phyloP scores from a whole-genome alignment of 306 rosid genomes.

The Datisca glomerata region DNA sequence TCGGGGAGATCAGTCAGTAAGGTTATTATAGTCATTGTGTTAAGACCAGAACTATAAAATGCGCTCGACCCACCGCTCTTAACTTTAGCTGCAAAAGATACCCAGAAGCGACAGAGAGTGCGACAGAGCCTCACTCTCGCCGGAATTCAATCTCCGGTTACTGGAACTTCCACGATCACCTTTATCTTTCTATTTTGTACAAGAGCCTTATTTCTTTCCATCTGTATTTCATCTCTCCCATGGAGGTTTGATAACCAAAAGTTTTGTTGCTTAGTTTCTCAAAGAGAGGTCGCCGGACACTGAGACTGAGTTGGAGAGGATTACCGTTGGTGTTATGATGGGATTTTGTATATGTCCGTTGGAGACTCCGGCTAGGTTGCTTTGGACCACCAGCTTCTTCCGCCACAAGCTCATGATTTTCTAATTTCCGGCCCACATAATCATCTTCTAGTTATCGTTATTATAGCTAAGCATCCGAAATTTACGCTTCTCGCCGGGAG shows the following conservation, averaged over 20 bases:
- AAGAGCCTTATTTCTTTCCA: background rate
- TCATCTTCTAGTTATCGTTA: background rate
- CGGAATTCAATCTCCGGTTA: constrained; percentile 11
- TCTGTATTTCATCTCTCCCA: background rate
- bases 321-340: constrained; percentile 53
- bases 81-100: constrained; percentile 46
- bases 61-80: constrained; percentile 4
- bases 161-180: too few relatives aligned
- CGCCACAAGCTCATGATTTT: constrained; percentile 98
- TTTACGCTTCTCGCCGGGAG: background rate
- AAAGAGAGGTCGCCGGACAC: background rate
- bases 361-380: constrained; percentile 90
- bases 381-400: constrained; percentile 97
- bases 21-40: constrained; percentile 4
- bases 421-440: constrained; percentile 24
- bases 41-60: constrained; percentile 16
- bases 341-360: constrained; percentile 91
- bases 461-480: background rate
- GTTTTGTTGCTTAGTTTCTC: background rate
- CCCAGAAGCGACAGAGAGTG: constrained; percentile 12
- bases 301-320: constrained; percentile 28
- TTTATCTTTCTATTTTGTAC: too few relatives aligned
- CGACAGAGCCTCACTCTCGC: constrained; percentile 8
- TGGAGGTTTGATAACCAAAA: background rate
- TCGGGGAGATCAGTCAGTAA: too few relatives aligned